phyloP scores from a whole-genome alignment of 306 rosid genomes.

The Clitoria ternatea region DNA sequence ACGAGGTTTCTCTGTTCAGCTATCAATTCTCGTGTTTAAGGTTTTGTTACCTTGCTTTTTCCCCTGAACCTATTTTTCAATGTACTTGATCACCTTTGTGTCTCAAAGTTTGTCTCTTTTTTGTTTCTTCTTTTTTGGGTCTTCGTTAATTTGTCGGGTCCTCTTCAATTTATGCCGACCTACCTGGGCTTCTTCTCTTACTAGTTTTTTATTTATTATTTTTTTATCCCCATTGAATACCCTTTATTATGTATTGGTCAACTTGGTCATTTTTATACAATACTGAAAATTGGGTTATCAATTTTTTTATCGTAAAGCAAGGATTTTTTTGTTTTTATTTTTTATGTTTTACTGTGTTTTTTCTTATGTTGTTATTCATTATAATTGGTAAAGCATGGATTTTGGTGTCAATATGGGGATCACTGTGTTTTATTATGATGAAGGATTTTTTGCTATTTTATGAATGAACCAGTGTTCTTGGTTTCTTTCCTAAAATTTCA shows the following conservation, averaged over 20 bases:
- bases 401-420: background rate
- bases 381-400: background rate
- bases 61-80: background rate
- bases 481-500: background rate
- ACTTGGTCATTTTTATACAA: conserved; percentile 9
- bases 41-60: conserved; percentile 8
- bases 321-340: no score
- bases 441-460: background rate
- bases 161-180: background rate
- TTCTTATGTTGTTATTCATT: background rate
- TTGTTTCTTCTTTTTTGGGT: background rate
- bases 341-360: background rate
- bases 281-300: background rate
- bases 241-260: conserved; percentile 24
- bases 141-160: background rate
- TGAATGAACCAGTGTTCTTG: background rate
- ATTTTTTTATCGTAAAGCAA: no score
- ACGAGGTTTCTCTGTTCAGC: conserved; percentile 19
- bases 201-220: background rate
- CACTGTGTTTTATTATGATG: background rate
- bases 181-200: background rate
- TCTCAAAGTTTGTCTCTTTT: conserved; percentile 15
- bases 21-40: conserved; percentile 15
- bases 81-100: conserved; percentile 13
- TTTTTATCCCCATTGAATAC: background rate